Base-by-base conservation (phyloP, 2,329 filamentous ascomycete genomes). In the Elsinoe fawcettii region DNA sequence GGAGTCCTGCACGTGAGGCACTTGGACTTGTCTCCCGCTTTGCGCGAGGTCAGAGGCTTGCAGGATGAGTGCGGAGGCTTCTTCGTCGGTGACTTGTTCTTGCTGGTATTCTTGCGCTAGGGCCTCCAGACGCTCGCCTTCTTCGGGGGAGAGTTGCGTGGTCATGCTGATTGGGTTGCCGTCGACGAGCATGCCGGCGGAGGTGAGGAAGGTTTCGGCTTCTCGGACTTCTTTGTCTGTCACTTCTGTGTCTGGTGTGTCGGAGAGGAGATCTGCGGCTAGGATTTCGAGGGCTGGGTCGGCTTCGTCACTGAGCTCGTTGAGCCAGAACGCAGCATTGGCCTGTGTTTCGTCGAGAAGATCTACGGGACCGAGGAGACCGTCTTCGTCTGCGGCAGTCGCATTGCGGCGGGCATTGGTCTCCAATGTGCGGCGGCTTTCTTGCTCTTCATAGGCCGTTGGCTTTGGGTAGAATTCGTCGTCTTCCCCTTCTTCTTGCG, bases 221-320 rank as follows among this genome's bases (percentile, higher is more conserved):
- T 51, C 46, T 51, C 14, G 8, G 5, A 51, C 7, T 11, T 51
- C 25, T 11, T 22, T n/a, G 11, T 51, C 46, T 16, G 49, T 53
- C 5, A 53, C 18, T 14, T 36, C 49, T 11, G 18, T 18, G 18
- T 53, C 49, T 14, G 59, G 2, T 2, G 47, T 32, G 22, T 55
- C 47, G 8, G 39, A 8, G 30, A 25, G 23, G 16, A 32, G n/a
- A 14, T 56, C 36, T 5, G 56, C 37, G 14, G 16, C 51, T 37
- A 59, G 49, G 46, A 61, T 59, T n/a, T 61, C 60, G 20, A 59
- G 36, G 12, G 46, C 57, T 20, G 51, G 54, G 4, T 57, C 51
- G 5, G 49, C 34, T 14, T 55, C 57, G 23, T 61, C 51, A 11
- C 49, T 51, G 22, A 61, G 56, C 12, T 59, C 44, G 30, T 58